phyloP scores from a whole-genome alignment of 345 rosid genomes.

The Dimocarpus longan region DNA sequence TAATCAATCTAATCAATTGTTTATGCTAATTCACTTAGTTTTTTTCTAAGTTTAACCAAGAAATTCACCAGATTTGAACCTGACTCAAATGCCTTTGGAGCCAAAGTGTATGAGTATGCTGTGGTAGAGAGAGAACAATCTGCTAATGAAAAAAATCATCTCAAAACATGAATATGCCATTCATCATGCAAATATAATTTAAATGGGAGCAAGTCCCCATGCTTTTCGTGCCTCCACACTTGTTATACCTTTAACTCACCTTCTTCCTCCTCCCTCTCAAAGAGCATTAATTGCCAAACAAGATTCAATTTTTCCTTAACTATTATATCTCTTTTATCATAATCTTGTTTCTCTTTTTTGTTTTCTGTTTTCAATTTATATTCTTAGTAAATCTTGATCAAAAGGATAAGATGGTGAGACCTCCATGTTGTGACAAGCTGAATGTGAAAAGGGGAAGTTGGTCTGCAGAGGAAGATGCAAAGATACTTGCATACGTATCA shows the following conservation, averaged over 20 bases:
- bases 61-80: constrained; percentile 51
- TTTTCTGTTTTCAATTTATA: not conserved
- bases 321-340: not conserved
- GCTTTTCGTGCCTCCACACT: constrained; percentile 49
- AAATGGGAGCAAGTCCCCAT: constrained; percentile 34
- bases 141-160: constrained; percentile 8
- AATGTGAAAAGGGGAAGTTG: constrained; percentile 50
- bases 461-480: constrained; percentile 71
- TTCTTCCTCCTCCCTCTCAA: constrained; percentile 24
- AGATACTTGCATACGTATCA: constrained; percentile 53
- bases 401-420: constrained; percentile 38
- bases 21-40: constrained; percentile 25
- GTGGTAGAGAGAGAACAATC: constrained; percentile 15
- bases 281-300: constrained; percentile 16
- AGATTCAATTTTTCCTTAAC: constrained; percentile 2
- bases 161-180: constrained; percentile 29
- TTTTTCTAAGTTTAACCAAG: constrained; percentile 35
- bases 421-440: constrained; percentile 52
- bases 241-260: constrained; percentile 36
- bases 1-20: constrained; percentile 19
- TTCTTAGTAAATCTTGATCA: not conserved
- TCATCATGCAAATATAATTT: constrained; percentile 40
- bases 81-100: constrained; percentile 31
- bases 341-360: no score
- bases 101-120: constrained; percentile 22